Evolutionary conservation across 768 basidiomycete genomes (phyloP).

Genomic region (Leccinum rimulosum): DNA sequence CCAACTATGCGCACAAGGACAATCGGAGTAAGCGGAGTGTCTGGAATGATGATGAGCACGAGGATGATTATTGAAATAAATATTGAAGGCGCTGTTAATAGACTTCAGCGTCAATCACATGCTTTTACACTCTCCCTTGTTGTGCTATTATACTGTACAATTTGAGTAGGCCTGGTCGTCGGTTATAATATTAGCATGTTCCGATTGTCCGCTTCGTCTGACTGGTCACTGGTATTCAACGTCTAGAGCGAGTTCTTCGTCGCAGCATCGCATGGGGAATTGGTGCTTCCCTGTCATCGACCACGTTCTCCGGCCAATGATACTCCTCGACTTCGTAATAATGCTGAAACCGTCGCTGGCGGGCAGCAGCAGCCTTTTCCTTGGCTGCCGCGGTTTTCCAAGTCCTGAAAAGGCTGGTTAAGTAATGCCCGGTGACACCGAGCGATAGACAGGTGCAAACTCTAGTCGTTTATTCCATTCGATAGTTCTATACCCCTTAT

Average conservation of each 20-base stretch:
- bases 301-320: constrained; percentile 6
- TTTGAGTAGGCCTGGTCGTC: background rate
- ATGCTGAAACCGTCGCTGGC: constrained; percentile 11
- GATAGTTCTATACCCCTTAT: constrained; percentile 41
- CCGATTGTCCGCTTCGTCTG: background rate
- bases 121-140: background rate
- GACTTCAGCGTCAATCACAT: background rate
- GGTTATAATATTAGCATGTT: background rate
- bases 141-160: background rate
- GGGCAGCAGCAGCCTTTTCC: constrained; percentile 12
- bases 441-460: constrained; percentile 37
- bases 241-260: constrained; percentile 19
- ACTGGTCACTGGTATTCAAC: constrained; percentile 3
- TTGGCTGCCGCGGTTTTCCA: constrained; percentile 30
- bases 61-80: constrained; percentile 20
- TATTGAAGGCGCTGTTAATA: background rate
- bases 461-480: constrained; percentile 56
- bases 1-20: constrained; percentile 27
- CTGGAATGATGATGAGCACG: constrained; percentile 28
- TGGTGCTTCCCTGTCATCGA: constrained; percentile 1
- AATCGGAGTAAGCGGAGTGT: constrained; percentile 19
- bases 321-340: constrained; percentile 13
- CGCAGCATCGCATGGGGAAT: constrained; percentile 7
- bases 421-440: background rate
- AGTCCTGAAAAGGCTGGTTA: constrained; percentile 10